Base-by-base conservation (phyloP, 148 eudicot species). In the Heliamphora exappendiculata region DNA sequence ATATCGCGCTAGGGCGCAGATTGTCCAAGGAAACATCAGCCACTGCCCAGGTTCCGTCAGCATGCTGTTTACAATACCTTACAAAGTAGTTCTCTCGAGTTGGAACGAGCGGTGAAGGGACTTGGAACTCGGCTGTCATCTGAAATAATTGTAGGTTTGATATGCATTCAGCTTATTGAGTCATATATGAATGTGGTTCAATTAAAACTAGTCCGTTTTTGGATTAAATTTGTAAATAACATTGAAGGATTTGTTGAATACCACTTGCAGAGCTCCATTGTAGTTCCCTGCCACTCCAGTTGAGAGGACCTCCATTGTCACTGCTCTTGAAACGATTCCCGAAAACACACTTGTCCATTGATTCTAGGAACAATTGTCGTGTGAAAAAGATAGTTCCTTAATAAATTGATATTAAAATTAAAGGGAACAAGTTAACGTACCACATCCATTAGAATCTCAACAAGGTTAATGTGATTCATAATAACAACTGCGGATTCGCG, bases 391-490 rank as follows among this genome's bases (percentile, higher is more conserved):
- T n/a, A 3, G 10, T 45, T 17, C 55, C 14, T 44, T 28, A 20
- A 65, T 37, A n/a, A 26, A 11, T 59, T 66, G 1, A 55, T 7
- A 29, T 49, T 49, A 33, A 24, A 4, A 60, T 1, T 5, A 7
- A 3, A 59, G 71, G 47, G 28, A 7, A n/a, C 3, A 29, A 51
- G 28, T 39, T 11, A 78, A 11, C 78, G 14, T 86, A 95, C 99
- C 89, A 86, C 96, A 85, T 95, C 99, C 97, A 95, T 92, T 63
- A 95, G 86, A 62, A 95, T 87, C 76, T 92, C 92, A 67, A 95
- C 99, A 65, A 95, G 89, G 76, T 84, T 91, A 72, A 93, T 82
- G 53, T 91, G 97, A 65, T 88, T 96, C 99, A 96, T 96, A 39
- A 96, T 96, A 42, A 96, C 92, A 65, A 91, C 94, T 74, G 88